Evolutionary conservation across 768 basidiomycete genomes (phyloP), one percentile per base, ranked within the genome.

Genomic region (Rhizopogon vulgaris): DNA sequence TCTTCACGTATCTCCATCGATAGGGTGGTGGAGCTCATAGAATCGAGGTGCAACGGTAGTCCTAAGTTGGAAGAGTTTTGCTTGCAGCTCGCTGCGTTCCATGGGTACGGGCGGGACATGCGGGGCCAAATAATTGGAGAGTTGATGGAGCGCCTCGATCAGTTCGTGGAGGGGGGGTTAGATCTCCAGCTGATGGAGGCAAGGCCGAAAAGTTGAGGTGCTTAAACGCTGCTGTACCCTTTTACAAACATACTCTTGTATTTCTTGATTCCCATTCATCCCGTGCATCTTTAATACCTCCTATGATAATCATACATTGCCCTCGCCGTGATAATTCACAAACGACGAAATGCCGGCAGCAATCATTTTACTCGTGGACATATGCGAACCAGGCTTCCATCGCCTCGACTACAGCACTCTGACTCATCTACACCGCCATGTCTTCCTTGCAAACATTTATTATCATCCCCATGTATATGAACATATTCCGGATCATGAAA

Each of bases 51-150:
- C 38, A 39, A 15, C 22, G 22, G 43, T 12, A 51, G 38, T 22
- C 52, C 52, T 10, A 52, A 24, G 34, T 53, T 67, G 14, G 56
- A 41, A 43, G 48, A 22, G 38, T 63, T 67, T 38, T 49, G 52
- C 36, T 17, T 67, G 38, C 65, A 69, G 43, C 37, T 69, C 24
- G 63, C 57, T 11, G 49, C 56, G 32, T 67, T 65, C 28, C 7
- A 30, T 34, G 61, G 65, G 52, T 65, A 69, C 41, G 65, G 67
- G 32, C 17, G 56, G 43, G 65, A 67, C 37, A 60, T 40, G 37
- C 42, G 67, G 49, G 67, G 67, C 40, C 56, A 56, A 34, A 69
- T 54, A 49, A 69, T 67, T 24, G 40, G 30, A 17, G 47, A 63
- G 28, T 36, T 62, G 17, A 46, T 42, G 25, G 41, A 50, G 22